Evolutionary conservation across 495 filamentous ascomycete genomes (phyloP).

Genomic region (Hypoxylon lienhwacheense): DNA sequence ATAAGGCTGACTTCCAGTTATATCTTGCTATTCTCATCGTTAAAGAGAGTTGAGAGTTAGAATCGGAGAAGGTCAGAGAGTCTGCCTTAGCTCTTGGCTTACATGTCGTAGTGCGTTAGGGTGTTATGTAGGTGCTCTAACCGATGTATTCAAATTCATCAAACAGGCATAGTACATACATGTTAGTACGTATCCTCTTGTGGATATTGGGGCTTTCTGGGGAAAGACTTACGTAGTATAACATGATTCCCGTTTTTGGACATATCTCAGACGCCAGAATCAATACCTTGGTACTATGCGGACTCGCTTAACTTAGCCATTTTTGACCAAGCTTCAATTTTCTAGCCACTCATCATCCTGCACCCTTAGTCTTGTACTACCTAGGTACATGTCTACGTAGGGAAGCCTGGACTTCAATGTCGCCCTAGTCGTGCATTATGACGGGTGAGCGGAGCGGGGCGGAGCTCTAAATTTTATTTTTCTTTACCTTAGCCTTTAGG

Average conservation of each 20-base stretch:
- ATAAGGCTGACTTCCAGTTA: constrained; percentile 16
- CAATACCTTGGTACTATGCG: constrained; percentile 11
- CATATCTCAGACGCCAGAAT: constrained; percentile 10
- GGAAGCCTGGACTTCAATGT: neutral
- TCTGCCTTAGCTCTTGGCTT: constrained; percentile 27
- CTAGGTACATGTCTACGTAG: neutral
- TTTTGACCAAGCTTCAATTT: constrained; percentile 11
- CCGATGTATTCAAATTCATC: neutral
- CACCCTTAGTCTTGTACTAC: neutral
- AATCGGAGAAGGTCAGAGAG: too few species aligned
- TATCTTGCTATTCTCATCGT: too few species aligned
- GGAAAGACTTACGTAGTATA: constrained; percentile 7
- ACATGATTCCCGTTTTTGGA: constrained; percentile 6
- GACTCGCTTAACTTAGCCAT: constrained; percentile 25
- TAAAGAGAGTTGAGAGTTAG: too few species aligned
- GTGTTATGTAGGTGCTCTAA: neutral
- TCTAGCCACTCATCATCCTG: neutral
- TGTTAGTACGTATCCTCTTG: neutral
- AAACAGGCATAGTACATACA: neutral
- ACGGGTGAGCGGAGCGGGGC: constrained; percentile 20
- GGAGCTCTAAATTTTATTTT: constrained; percentile 2
- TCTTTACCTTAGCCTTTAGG: neutral
- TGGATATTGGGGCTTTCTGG: constrained; percentile 23
- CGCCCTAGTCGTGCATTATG: neutral
- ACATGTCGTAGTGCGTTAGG: too few species aligned